Conservation (phyloP, 371 early-diverging fungal species). For the Actinomortierella wolfii region DNA sequence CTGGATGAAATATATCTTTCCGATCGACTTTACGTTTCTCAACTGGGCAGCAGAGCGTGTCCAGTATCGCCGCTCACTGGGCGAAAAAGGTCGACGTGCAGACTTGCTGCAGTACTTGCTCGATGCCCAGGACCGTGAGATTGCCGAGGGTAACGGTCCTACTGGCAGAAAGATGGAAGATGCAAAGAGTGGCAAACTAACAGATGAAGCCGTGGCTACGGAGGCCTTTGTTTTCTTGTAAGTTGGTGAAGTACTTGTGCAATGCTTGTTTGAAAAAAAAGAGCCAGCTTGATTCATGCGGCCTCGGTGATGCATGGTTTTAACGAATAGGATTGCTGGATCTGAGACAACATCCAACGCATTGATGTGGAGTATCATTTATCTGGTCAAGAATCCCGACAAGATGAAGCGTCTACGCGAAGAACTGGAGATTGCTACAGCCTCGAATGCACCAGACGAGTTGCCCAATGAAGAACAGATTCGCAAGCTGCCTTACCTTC, state of each 20-base stretch:
- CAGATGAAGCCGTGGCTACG: slow-evolving; percentile 24
- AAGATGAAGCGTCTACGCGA: slow-evolving; percentile 11
- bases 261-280: too few species aligned
- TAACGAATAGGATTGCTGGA: slow-evolving; percentile 32
- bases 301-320: too few species aligned
- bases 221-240: slow-evolving; percentile 32
- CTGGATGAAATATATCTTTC: slow-evolving; percentile 22
- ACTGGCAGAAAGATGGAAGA: slow-evolving; percentile 26
- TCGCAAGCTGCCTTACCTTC: slow-evolving; percentile 26
- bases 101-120: slow-evolving; percentile 36
- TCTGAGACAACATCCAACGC: slow-evolving; percentile 40
- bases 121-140: slow-evolving; percentile 31
- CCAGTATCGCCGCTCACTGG: slow-evolving; percentile 2
- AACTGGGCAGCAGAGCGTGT: slow-evolving; percentile 16
- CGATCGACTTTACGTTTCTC: slow-evolving; percentile 20
- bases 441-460: slow-evolving; percentile 13
- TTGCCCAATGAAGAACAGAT: slow-evolving; percentile 29
- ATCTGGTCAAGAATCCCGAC: slow-evolving; percentile 15
- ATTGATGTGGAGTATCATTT: slow-evolving; percentile 26
- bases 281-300: too few species aligned
- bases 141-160: slow-evolving; percentile 23
- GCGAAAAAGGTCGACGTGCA: slow-evolving; percentile 22
- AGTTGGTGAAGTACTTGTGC: too few species aligned
- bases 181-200: slow-evolving; percentile 35
- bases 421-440: slow-evolving; percentile 22